Base-by-base conservation (phyloP, 805 yeast genomes). In the Yamadazyma paraphyllophila region DNA sequence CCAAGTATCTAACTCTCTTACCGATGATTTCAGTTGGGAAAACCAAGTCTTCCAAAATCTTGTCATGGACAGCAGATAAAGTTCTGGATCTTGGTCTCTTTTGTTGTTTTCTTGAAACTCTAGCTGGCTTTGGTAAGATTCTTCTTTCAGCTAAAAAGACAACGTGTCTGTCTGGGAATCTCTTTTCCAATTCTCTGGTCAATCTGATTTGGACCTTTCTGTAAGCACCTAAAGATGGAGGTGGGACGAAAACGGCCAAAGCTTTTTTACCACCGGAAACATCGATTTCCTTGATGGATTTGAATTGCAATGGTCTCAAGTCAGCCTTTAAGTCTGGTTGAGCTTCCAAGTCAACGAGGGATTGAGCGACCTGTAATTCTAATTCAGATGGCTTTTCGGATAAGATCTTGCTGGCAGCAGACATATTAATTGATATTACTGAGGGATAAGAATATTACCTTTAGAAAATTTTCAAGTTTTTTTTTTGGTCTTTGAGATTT, bases 1-100 rank as follows among this genome's bases (percentile, higher is more conserved):
- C 96, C 74, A 89, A 83, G 88, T 88, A 91, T 85, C 97, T 90
- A 71, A 88, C 92, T 82, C 99, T 90, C 90, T 94, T 94, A 77
- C 99, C 99, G 62, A 86, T 83, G 69, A 92, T 92, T 83, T 92
- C 97, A 63, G 98, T 91, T 78, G 99, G 99, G 97, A 86, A 92
- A 61, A 94, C 99, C 72, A 92, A 83, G 79, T 92, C 99, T 81
- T 94, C 99, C 76, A 92, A 88, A 80, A 92, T 80, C 77, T 89
- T 88, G 80, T 94, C 98, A 78, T 92, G 99, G 62, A 92, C 99
- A 71, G 97, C 90, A 64, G 97, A 84, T 76, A 94, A 83, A 69
- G 99, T 92, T 87, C 99, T 90, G 67, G 98, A 91, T 82, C 96
- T 89, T 76, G 99, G 99, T 84, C 99, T 91, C 91, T 94, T 91